Conservation (phyloP, 352 stramenopile species). For the Saprolegnia diclina region DNA sequence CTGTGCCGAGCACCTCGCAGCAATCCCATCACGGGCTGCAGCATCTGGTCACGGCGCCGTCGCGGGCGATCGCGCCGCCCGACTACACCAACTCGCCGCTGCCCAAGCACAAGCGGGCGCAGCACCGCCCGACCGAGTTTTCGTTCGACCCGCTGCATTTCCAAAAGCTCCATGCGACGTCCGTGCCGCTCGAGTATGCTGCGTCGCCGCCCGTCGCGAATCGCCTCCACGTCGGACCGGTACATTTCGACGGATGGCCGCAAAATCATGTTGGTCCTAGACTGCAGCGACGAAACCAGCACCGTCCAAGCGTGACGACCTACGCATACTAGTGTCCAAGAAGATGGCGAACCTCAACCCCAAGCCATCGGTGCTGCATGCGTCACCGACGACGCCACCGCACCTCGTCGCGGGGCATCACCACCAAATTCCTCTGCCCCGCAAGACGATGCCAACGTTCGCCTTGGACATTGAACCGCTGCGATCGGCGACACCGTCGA, state of each 20-base stretch:
- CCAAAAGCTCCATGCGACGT: neutral
- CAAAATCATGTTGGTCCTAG: too few species aligned
- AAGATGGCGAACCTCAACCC: conserved; percentile 48
- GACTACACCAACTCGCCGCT: conserved; percentile 60
- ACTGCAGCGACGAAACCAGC: neutral
- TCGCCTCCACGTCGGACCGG: neutral
- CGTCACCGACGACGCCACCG: neutral
- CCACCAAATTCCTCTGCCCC: neutral
- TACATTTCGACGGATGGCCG: neutral
- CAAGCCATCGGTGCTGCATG: neutral
- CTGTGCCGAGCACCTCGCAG: conserved; percentile 20
- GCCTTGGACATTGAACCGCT: conserved; percentile 31
- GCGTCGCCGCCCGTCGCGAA: conserved; percentile 28
- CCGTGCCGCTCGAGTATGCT: conserved; percentile 36
- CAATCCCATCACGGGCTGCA: conserved; percentile 20
- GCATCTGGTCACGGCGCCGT: conserved; percentile 6
- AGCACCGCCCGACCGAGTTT: conserved; percentile 4
- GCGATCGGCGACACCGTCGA: conserved; percentile 36
- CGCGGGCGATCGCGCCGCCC: conserved; percentile 37
- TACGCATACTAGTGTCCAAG: conserved; percentile 74
- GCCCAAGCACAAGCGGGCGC: conserved; percentile 36
- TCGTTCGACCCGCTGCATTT: conserved; percentile 1
- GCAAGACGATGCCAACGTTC: conserved; percentile 16
- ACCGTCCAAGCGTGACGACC: conserved; percentile 38
- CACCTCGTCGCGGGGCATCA: conserved; percentile 8